Conservation (phyloP, 768 basidiomycete species). For the Leccinum incarnatum region DNA sequence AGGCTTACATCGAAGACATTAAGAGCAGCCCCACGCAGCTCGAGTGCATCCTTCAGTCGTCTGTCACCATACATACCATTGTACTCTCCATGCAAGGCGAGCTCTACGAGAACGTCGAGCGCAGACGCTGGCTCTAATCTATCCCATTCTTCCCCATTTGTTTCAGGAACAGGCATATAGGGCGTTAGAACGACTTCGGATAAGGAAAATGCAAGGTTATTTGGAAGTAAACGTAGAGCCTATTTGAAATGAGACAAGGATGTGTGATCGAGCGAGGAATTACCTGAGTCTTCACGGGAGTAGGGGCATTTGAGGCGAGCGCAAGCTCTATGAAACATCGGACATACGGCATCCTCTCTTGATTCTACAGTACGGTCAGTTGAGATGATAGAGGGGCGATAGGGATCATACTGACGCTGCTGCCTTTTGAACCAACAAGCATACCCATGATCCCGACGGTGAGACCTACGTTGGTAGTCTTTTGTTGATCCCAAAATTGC, state of each 20-base stretch:
- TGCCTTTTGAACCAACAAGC: slow-evolving; percentile 72
- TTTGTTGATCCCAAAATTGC: slow-evolving; percentile 96
- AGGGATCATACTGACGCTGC: slow-evolving; percentile 44
- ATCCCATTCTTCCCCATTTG: slow-evolving; percentile 93
- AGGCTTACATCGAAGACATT: slow-evolving; percentile 75
- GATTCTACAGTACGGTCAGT: slow-evolving; percentile 39
- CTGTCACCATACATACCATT: slow-evolving; percentile 60
- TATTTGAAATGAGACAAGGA: slow-evolving; percentile 35
- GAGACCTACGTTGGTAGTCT: slow-evolving; percentile 74
- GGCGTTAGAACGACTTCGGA: slow-evolving; percentile 66
- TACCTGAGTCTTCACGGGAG: slow-evolving; percentile 83
- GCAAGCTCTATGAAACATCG: slow-evolving; percentile 86
- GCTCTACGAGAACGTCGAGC: slow-evolving; percentile 77
- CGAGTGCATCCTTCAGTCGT: slow-evolving; percentile 63
- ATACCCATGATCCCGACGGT: slow-evolving; percentile 84
- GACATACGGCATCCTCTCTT: slow-evolving; percentile 57
- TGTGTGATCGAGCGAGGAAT: slow-evolving; percentile 9
- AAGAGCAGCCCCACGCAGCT: slow-evolving; percentile 73
- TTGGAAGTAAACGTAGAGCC: slow-evolving; percentile 60
- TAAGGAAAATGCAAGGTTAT: slow-evolving; percentile 56
- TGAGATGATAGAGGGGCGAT: background rate
- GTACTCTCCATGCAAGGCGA: slow-evolving; percentile 87
- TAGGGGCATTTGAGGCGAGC: slow-evolving; percentile 92
- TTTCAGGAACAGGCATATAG: slow-evolving; percentile 74
- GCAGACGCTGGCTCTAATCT: slow-evolving; percentile 78